Base-by-base conservation (phyloP, 768 basidiomycete genomes). In the Kwoniella bestiolae region DNA sequence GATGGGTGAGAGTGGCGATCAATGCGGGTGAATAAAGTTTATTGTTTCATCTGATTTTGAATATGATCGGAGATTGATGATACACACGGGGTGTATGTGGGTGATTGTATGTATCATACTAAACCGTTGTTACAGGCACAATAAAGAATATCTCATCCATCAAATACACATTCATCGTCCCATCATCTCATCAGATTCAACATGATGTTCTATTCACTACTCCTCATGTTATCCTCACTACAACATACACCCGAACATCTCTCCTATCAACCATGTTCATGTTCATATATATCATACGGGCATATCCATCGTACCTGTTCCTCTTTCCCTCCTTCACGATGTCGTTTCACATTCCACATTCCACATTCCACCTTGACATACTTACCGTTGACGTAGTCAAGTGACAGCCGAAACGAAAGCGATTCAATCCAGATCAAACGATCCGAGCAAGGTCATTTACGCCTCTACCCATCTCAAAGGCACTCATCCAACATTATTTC, bases 31-130 rank as follows among this genome's bases (percentile, higher is more conserved):
- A 35, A 34, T 4, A 7, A 51, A 25, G 50, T 55, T 55, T 55
- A 55, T 55, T 32, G 52, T 55, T 35, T 55, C 52, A 55, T 32
- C 28, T 55, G 34, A 55, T 32, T 21, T 55, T 35, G 32, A 29
- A 55, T 32, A 18, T 55, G 34, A 55, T 32, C 32, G 50, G 52
- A 55, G 38, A 41, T n/a, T 41, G 38, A 41, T 18, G 18, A 1
- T 14, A 41, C 38, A 41, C 11, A 41, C 12, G 38, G 38, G 38
- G 0, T 51, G 46, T 29, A 34, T 55, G 34, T 35, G 34, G 29
- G 32, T 55, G 29, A 9, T 14, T 3, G 38, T 41, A 5, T 41
- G n/a, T n/a, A n/a, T n/a, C n/a, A n/a, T n/a, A n/a, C n/a, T n/a
- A n/a, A n/a, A n/a, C n/a, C n/a, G n/a, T n/a, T n/a, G 38, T 41